Evolutionary conservation across 305 asterid species (phyloP), one percentile per base, ranked within the genome.

Genomic region (Ilex paraguariensis): DNA sequence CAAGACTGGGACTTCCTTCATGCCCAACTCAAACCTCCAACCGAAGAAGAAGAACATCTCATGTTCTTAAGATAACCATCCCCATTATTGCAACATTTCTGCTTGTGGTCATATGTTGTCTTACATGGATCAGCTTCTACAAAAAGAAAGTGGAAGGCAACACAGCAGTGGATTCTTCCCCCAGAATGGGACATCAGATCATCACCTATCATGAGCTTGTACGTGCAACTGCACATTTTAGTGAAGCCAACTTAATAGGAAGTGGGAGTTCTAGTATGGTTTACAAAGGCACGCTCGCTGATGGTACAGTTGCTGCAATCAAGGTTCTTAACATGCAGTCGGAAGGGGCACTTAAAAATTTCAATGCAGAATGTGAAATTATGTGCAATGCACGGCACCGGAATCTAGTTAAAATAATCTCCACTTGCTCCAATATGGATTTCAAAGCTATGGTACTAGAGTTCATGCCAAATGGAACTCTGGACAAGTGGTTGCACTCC

Each of bases 381-480:
- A 31, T 78, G 42, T 62, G 78, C 17, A 71, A 69, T 12, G 76
- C 71, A 44, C 53, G 83, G 16, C 81, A 78, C 45, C 66, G 77
- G 13, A 79, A 79, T 60, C 63, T 79, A 31, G 79, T 72, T 51
- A 73, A 65, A 59, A 60, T 79, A 13, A 71, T 79, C 65, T 64
- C 77, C 14, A 58, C 70, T 36, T 79, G 84, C 75, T 67, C 75
- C 32, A 79, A 66, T 68, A 1, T 64, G 55, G 77, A 75, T 17
- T 76, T 80, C 33, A 77, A 44, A 40, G 80, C 77, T 4, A 65
- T 76, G 67, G 71, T 71, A 13, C 66, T 80, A 10, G 70, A 76
- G 66, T 80, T 30, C 45, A 73, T 80, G 78, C 78, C 80, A 31
- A 73, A 68, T 63, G 85, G 82, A 52, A 79, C 70, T 77, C 63